phyloP scores from a whole-genome alignment of 2,329 filamentous ascomycete species.

The Xylaria sp. region DNA sequence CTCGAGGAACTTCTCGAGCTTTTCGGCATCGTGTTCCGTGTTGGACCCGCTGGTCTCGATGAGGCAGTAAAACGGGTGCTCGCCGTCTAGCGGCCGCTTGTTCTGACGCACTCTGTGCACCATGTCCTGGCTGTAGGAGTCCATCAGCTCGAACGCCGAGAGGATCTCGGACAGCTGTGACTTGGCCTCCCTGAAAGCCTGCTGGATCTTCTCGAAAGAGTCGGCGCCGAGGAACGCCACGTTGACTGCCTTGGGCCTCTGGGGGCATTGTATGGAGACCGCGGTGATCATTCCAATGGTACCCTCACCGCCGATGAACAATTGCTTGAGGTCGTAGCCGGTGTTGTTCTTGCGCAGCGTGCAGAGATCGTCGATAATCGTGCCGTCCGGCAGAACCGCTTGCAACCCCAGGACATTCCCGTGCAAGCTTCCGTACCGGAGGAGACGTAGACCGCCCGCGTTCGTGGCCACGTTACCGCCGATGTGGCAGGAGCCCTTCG shows the following conservation, averaged over 20 bases:
- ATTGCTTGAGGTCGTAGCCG: slow-evolving; percentile 79
- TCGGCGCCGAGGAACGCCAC: slow-evolving; percentile 93
- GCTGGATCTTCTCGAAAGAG: slow-evolving; percentile 86
- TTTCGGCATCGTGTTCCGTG: slow-evolving; percentile 88
- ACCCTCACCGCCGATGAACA: slow-evolving; percentile 93
- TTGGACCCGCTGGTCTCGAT: slow-evolving; percentile 97
- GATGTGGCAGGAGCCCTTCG: slow-evolving; percentile 95
- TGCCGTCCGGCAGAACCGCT: slow-evolving; percentile 91
- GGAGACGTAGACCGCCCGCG: slow-evolving; percentile 84
- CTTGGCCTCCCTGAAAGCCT: slow-evolving; percentile 88
- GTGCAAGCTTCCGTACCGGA: slow-evolving; percentile 93
- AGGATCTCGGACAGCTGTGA: slow-evolving; percentile 90
- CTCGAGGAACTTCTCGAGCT: slow-evolving; percentile 89
- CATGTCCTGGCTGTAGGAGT: slow-evolving; percentile 78
- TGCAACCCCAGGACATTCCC: slow-evolving; percentile 92
- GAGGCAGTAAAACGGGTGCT: slow-evolving; percentile 93
- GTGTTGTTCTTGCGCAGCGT: slow-evolving; percentile 98
- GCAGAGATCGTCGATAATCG: slow-evolving; percentile 85
- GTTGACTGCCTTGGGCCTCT: slow-evolving; percentile 85
- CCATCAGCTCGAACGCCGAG: slow-evolving; percentile 98
- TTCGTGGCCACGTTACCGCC: slow-evolving; percentile 97
- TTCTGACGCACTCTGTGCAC: slow-evolving; percentile 76
- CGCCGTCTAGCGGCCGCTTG: slow-evolving; percentile 79
- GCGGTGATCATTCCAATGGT: slow-evolving; percentile 94
- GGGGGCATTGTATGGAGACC: slow-evolving; percentile 87